Evolutionary conservation across 768 basidiomycete species (phyloP).

Genomic region (Tricholoma bakamatsutake): DNA sequence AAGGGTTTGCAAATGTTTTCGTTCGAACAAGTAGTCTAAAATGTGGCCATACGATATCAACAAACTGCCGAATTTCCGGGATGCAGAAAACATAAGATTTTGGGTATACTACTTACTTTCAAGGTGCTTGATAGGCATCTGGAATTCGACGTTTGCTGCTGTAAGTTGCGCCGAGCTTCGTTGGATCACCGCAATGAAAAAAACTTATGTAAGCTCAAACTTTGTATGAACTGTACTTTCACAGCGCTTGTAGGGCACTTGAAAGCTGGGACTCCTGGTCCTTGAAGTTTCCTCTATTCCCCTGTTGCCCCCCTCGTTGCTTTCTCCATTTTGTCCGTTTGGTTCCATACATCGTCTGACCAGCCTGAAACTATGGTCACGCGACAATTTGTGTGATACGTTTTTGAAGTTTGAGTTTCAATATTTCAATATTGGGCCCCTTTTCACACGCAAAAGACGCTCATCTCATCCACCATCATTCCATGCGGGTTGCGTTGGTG

Average conservation of each 20-base stretch:
- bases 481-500: neutral
- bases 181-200: slow-evolving; percentile 23
- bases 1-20: slow-evolving; percentile 81
- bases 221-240: neutral
- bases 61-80: neutral
- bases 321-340: neutral
- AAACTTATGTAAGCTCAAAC: slow-evolving; percentile 16
- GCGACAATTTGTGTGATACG: no score
- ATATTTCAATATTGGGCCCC: neutral
- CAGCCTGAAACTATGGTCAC: no score
- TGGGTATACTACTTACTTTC: slow-evolving; percentile 52
- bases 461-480: no score
- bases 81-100: neutral
- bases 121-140: slow-evolving; percentile 80
- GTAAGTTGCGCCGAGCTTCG: slow-evolving; percentile 22
- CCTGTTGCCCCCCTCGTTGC: neutral
- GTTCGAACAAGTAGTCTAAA: slow-evolving; percentile 78
- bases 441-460: neutral
- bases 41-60: slow-evolving; percentile 12
- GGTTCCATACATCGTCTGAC: neutral
- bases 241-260: neutral
- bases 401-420: no score
- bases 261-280: neutral
- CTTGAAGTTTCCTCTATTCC: neutral
- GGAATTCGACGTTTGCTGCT: slow-evolving; percentile 10